Evolutionary conservation across 495 filamentous ascomycete genomes (phyloP).

Genomic region (Neurospora sp.): DNA sequence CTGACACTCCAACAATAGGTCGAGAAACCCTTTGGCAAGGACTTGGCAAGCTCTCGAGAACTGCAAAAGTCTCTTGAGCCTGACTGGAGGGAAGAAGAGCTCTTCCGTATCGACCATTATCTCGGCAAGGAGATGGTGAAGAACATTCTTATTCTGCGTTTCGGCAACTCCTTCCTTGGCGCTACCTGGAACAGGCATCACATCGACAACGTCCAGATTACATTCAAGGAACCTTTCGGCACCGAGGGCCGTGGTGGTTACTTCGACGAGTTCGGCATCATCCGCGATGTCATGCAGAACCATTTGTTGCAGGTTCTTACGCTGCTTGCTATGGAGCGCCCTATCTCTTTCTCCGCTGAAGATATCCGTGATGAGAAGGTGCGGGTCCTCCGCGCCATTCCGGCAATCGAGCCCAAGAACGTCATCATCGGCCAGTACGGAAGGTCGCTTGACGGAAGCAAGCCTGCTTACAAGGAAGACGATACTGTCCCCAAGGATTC

Average conservation of each 20-base stretch:
- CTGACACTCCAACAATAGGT: slow-evolving; percentile 45
- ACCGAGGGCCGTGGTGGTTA: slow-evolving; percentile 99
- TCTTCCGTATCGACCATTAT: slow-evolving; percentile 99
- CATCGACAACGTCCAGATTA: slow-evolving; percentile 98
- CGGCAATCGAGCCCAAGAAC: slow-evolving; percentile 96
- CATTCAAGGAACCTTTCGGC: slow-evolving; percentile 99
- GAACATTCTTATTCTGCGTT: slow-evolving; percentile 96
- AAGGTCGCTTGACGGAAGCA: slow-evolving; percentile 90
- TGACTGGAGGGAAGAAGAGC: slow-evolving; percentile 98
- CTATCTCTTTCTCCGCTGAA: slow-evolving; percentile 95
- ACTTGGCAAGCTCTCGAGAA: slow-evolving; percentile 85
- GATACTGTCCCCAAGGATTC: slow-evolving; percentile 97
- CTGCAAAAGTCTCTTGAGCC: slow-evolving; percentile 92
- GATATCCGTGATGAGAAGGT: slow-evolving; percentile 99
- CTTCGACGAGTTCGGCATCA: slow-evolving; percentile 99
- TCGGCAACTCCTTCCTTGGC: slow-evolving; percentile 98
- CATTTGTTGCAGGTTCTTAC: slow-evolving; percentile 95
- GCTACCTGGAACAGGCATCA: slow-evolving; percentile 99
- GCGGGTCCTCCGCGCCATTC: slow-evolving; percentile 86
- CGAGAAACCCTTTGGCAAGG: slow-evolving; percentile 99
- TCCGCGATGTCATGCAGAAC: slow-evolving; percentile 98
- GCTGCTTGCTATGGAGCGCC: slow-evolving; percentile 94
- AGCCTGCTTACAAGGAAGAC: slow-evolving; percentile 97
- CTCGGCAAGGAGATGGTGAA: slow-evolving; percentile 99
- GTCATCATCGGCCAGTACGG: slow-evolving; percentile 99